These are phyloP conservation scores for Botryosphaeria dothidea DNA, from an alignment of 2,329 filamentous ascomycete species.

Conservation along the genomic window DNA sequence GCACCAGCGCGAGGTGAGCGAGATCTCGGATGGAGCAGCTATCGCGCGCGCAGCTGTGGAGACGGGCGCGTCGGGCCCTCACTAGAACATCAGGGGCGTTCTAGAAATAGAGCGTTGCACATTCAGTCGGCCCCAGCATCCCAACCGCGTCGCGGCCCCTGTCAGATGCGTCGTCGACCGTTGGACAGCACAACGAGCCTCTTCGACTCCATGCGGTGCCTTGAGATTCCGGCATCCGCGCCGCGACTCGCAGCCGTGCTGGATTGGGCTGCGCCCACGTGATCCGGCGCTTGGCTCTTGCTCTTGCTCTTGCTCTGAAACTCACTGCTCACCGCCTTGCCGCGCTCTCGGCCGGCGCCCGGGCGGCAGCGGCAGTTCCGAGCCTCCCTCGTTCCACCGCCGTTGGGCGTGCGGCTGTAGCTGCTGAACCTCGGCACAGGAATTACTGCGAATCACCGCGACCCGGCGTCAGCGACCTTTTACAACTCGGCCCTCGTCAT, in stretches of 20 bases:
- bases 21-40: background rate
- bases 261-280: background rate
- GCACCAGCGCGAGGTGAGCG: background rate
- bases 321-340: background rate
- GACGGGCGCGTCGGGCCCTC: constrained; percentile 3
- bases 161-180: background rate
- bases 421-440: background rate
- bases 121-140: background rate
- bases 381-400: too few relatives aligned
- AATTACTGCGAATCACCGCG: background rate
- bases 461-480: background rate
- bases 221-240: constrained; percentile 2
- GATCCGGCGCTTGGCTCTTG: background rate
- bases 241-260: background rate
- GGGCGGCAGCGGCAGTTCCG: background rate
- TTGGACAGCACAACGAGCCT: background rate
- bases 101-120: constrained; percentile 10
- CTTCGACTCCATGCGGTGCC: background rate
- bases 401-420: background rate
- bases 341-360: background rate
- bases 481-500: background rate
- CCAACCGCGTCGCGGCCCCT: background rate
- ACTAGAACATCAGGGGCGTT: constrained; percentile 17
- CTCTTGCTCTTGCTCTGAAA: too few relatives aligned
- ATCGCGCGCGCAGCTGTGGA: constrained; percentile 14